These are phyloP conservation scores for Globisporangium rhizosaccharum DNA, from an alignment of 352 stramenopile genomes.

Conservation along the genomic window DNA sequence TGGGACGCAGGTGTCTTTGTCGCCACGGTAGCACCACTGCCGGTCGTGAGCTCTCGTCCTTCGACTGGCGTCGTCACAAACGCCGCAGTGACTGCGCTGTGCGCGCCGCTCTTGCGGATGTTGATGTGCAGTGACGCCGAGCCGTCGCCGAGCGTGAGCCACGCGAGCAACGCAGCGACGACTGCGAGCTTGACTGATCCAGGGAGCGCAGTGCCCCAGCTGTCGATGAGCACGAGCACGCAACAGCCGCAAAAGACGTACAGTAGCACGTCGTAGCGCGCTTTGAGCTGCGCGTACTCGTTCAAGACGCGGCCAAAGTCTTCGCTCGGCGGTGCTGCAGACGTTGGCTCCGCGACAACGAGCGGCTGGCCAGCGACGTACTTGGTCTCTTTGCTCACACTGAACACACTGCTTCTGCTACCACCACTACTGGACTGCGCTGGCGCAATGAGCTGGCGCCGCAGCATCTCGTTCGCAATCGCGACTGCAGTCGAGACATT, in stretches of 20 bases:
- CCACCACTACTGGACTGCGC: neutral
- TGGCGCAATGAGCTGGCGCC: conserved; percentile 22
- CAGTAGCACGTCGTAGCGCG: conserved; percentile 23
- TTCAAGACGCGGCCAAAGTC: conserved; percentile 21
- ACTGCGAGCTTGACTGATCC: conserved; percentile 29
- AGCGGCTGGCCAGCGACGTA: conserved; percentile 4
- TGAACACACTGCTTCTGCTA: conserved; percentile 5
- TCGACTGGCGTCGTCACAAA: conserved; percentile 12
- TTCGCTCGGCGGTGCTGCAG: conserved; percentile 15
- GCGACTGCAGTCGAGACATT: conserved; percentile 35
- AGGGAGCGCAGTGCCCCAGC: conserved; percentile 21
- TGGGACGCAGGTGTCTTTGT: neutral
- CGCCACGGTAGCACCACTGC: neutral
- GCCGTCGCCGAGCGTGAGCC: conserved; percentile 29
- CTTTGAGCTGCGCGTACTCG: conserved; percentile 21
- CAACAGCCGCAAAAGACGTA: conserved; percentile 34
- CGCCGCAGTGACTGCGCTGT: conserved; percentile 14
- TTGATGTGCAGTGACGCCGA: conserved; percentile 40
- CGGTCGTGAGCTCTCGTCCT: neutral
- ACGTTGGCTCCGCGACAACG: neutral
- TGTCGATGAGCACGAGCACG: conserved; percentile 29
- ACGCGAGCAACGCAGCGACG: conserved; percentile 28
- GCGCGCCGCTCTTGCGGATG: conserved; percentile 17
- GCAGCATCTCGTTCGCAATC: conserved; percentile 28
- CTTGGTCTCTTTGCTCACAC: conserved; percentile 1